Evolutionary conservation across 257 asterid genomes (phyloP).

Genomic region (Avicennia marina): DNA sequence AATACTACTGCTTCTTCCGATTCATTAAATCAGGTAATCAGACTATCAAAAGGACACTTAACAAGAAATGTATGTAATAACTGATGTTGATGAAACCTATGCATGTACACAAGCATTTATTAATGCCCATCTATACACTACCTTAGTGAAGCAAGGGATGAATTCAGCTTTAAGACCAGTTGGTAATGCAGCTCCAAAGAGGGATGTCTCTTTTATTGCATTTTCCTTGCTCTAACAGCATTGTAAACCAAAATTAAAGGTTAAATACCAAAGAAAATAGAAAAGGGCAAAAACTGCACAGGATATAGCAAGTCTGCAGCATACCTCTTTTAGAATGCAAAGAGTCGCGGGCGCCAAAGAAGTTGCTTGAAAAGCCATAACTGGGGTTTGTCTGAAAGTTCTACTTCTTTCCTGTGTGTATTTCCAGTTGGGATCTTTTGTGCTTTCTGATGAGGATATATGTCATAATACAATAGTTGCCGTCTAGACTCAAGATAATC

Average conservation of each 20-base stretch:
- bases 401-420: too few relatives aligned
- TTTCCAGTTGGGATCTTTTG: not conserved
- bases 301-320: not conserved
- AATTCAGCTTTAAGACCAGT: conserved; percentile 36
- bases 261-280: not conserved
- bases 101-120: too few relatives aligned
- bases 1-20: too few relatives aligned
- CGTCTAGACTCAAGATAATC: not conserved
- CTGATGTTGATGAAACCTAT: too few relatives aligned
- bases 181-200: conserved; percentile 59
- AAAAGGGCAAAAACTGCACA: not conserved
- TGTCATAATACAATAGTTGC: not conserved
- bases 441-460: not conserved
- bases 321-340: conserved; percentile 57
- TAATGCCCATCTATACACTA: not conserved
- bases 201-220: conserved; percentile 44
- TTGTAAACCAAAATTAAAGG: too few relatives aligned
- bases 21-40: too few relatives aligned
- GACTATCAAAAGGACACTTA: too few relatives aligned
- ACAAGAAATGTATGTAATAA: too few relatives aligned
- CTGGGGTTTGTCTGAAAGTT: not conserved
- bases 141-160: conserved; percentile 37
- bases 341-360: conserved; percentile 41
- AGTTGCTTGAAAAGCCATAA: conserved; percentile 70
- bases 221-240: conserved; percentile 40